phyloP scores from a whole-genome alignment of 2,329 filamentous ascomycete species.

The Trichophyton verrucosum region DNA sequence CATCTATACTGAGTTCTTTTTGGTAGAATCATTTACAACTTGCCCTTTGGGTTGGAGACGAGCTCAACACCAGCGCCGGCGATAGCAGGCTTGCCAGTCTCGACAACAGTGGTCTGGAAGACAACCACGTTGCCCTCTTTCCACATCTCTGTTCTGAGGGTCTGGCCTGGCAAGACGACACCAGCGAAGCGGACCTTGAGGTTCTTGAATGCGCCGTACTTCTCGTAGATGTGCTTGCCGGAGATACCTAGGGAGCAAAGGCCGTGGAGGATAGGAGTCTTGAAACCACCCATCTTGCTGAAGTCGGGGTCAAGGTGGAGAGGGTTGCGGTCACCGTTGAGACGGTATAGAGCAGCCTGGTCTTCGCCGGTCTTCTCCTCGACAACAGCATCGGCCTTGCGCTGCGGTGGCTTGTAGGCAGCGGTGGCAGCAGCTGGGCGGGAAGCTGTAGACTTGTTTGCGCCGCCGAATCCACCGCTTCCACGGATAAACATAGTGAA shows the following conservation, averaged over 20 bases:
- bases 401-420: conserved; percentile 62
- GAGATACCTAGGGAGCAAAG: conserved; percentile 88
- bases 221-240: conserved; percentile 78
- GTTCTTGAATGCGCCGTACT: conserved; percentile 72
- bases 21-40: conserved; percentile 9
- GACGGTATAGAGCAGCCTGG: conserved; percentile 83
- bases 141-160: conserved; percentile 91
- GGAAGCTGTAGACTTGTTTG: conserved; percentile 51
- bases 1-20: neutral
- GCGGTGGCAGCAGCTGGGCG: conserved; percentile 73
- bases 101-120: conserved; percentile 81
- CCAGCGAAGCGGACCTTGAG: conserved; percentile 88
- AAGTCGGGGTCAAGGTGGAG: conserved; percentile 92
- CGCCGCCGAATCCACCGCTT: conserved; percentile 78
- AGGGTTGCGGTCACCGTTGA: conserved; percentile 91
- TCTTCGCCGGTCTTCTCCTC: conserved; percentile 80
- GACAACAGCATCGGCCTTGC: conserved; percentile 65
- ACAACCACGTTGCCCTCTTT: conserved; percentile 66
- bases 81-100: conserved; percentile 84
- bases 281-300: conserved; percentile 90
- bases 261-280: conserved; percentile 89
- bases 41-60: conserved; percentile 9
- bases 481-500: conserved; percentile 85
- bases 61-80: conserved; percentile 67
- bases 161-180: conserved; percentile 73